Base-by-base conservation (phyloP, 1,284 basidiomycete species). In the Paramarasmius palmivorus region DNA sequence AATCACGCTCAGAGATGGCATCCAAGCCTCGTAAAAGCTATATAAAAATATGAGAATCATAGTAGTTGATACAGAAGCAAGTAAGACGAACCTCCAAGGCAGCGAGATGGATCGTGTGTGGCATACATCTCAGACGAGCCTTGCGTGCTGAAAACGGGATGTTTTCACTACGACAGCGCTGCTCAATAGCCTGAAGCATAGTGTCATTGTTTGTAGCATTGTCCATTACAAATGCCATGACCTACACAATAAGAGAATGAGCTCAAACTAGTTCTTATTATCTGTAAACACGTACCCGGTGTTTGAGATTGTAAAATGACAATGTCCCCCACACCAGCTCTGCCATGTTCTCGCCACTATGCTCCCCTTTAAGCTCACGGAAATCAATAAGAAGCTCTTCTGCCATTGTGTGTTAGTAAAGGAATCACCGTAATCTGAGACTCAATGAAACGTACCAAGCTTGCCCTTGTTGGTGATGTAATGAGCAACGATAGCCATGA, bases 341-440 rank as follows among this genome's bases (percentile, higher is more conserved):
- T 0, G 65, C 67, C 61, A 71, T 68, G 42, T 73, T 73, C 37
- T 68, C 63, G 1, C 69, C 65, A 0, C 61, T 62, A 48, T 73
- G 68, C 26, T 63, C 60, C 0, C 69, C 67, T 7, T 64, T 29
- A 2, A 72, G 56, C 54, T 72, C 67, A 0, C 57, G 49, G 44
- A 73, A 71, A 50, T 69, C 66, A 32, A 72, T 32, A 14, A 46
- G 40, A 20, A 36, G 20, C 12, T 44, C 42, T 15, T 45, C 38
- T 49, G 7, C n/a, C n/a, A n/a, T n/a, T n/a, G n/a, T n/a, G n/a
- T n/a, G n/a, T n/a, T n/a, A n/a, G 14, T 49, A 19, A n/a, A 42
- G 25, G 20, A 46, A 2, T 45, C 1, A 42, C 8, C 36, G 10
- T 29, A 32, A 36, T 17, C 12, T 17, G 6, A 20, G 10, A 29